Evolutionary conservation across 352 stramenopile genomes (phyloP).

Genomic region (Poterioochromonas sp.): DNA sequence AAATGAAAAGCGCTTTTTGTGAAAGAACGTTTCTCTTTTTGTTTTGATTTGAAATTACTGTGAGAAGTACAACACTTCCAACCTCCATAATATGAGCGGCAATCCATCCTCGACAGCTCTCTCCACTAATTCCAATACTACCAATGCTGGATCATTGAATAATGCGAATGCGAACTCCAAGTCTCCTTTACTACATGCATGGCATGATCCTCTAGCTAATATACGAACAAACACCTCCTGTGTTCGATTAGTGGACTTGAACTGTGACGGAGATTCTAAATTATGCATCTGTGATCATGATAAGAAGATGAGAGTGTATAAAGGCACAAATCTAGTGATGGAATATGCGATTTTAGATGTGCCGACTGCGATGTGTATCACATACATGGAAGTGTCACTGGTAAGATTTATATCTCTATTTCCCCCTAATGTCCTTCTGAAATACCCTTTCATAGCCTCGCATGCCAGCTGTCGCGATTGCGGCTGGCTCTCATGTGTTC

Average conservation of each 20-base stretch:
- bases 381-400: conserved; percentile 58
- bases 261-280: conserved; percentile 63
- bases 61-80: too few relatives aligned
- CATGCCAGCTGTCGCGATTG: conserved; percentile 68
- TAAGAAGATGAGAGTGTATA: conserved; percentile 70
- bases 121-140: too few relatives aligned
- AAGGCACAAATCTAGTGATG: conserved; percentile 65
- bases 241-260: conserved; percentile 34
- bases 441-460: conserved; percentile 47
- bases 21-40: too few relatives aligned
- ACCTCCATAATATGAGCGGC: too few relatives aligned
- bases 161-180: too few relatives aligned
- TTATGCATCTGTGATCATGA: conserved; percentile 65
- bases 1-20: too few relatives aligned
- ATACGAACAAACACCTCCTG: conserved; percentile 51
- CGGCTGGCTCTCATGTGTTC: conserved; percentile 69
- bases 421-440: neutral
- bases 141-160: too few relatives aligned
- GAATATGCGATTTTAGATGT: conserved; percentile 66
- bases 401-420: neutral
- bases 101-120: too few relatives aligned
- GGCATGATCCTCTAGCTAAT: conserved; percentile 73
- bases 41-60: too few relatives aligned
- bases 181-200: conserved; percentile 67
- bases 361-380: conserved; percentile 59